Conservation (phyloP, 306 rosid species). For the Fragaria ananassa region DNA sequence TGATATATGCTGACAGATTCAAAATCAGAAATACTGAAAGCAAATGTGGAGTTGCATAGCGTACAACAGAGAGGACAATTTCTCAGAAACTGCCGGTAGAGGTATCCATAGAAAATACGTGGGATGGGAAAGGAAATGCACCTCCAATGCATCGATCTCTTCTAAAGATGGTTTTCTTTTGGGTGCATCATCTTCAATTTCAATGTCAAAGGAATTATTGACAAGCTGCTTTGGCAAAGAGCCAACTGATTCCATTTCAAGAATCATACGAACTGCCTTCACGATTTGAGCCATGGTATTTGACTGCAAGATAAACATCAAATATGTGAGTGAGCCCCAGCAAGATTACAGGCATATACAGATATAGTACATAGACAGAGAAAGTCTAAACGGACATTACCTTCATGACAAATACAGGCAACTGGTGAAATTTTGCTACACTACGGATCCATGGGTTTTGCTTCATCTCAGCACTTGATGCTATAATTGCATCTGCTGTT, state of each 20-base stretch:
- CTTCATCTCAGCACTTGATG: slow-evolving; percentile 70
- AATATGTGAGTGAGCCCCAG: slow-evolving; percentile 13
- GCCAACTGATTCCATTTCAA: slow-evolving; percentile 63
- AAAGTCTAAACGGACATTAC: slow-evolving; percentile 30
- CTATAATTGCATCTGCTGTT: slow-evolving; percentile 81
- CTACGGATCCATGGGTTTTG: slow-evolving; percentile 84
- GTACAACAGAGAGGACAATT: slow-evolving; percentile 1
- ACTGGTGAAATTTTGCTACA: slow-evolving; percentile 83
- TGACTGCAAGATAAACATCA: slow-evolving; percentile 54
- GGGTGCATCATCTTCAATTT: slow-evolving; percentile 83
- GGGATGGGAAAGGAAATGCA: slow-evolving; percentile 33
- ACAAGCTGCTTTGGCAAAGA: slow-evolving; percentile 41
- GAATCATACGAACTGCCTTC: slow-evolving; percentile 89
- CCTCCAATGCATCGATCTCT: slow-evolving; percentile 99
- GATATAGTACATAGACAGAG: not conserved
- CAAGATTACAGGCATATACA: not conserved
- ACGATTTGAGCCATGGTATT: slow-evolving; percentile 97
- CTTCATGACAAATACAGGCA: slow-evolving; percentile 91
- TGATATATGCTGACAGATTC: not conserved
- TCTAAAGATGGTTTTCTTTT: slow-evolving; percentile 76
- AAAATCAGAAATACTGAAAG: not conserved
- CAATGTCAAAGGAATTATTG: slow-evolving; percentile 54
- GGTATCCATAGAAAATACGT: slow-evolving; percentile 7
- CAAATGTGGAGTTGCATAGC: not conserved
- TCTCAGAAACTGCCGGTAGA: slow-evolving; percentile 5